Evolutionary conservation across 1,139 yeast species (phyloP).

Genomic region (Blastobotrys ciferrii): DNA sequence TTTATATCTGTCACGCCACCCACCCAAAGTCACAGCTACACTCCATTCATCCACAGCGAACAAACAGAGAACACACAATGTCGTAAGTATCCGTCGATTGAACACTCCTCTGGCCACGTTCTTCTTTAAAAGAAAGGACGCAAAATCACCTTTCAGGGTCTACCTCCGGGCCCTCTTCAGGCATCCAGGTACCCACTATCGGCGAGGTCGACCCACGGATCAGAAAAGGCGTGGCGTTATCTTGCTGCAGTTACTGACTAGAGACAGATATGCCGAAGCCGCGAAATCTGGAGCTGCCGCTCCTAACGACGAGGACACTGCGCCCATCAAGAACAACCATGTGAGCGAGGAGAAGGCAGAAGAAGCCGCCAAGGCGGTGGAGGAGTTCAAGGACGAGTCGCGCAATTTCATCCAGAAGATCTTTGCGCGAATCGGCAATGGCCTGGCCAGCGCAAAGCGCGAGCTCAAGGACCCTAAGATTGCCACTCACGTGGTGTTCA

Average conservation of each 20-base stretch:
- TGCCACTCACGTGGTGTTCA: slow-evolving; percentile 44
- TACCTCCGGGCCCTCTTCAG: too few species aligned
- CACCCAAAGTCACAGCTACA: neutral
- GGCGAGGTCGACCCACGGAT: too few species aligned
- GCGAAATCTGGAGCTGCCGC: slow-evolving; percentile 15
- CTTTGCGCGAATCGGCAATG: slow-evolving; percentile 5
- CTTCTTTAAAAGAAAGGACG: too few species aligned
- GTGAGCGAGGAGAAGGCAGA: slow-evolving; percentile 14
- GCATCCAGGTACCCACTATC: too few species aligned
- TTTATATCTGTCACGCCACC: slow-evolving; percentile 6
- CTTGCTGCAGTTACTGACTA: slow-evolving; percentile 1
- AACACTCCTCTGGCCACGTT: too few species aligned
- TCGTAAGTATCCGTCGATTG: slow-evolving; percentile 14
- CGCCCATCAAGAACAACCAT: slow-evolving; percentile 14
- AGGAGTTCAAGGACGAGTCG: slow-evolving; percentile 4
- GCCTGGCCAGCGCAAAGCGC: neutral
- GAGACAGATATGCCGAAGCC: slow-evolving; percentile 16
- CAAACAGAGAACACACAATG: neutral
- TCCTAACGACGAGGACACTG: slow-evolving; percentile 7
- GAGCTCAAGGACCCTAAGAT: slow-evolving; percentile 49
- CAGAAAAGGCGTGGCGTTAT: neutral
- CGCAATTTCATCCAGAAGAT: slow-evolving; percentile 3
- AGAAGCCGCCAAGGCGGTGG: slow-evolving; percentile 14
- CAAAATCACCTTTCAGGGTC: too few species aligned
- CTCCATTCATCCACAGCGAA: neutral